A percentile compares a stretch with the other conserved stretches of the same genome.
Evolutionary conservation across 345 rosid genomes (phyloP).

Genomic region (Diplotaxis tenuifolia): DNA sequence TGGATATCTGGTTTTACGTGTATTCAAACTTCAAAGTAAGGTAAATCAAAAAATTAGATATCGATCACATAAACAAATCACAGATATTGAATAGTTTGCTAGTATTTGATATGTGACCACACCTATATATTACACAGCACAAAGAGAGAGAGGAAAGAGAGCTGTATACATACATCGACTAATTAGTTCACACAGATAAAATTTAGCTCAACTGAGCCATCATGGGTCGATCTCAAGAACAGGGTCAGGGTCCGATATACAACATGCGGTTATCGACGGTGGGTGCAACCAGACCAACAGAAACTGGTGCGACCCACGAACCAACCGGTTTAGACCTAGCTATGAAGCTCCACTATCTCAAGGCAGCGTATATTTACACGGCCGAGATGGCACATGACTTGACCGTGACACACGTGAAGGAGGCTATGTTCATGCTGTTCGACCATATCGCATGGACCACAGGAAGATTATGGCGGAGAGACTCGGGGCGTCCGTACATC

Average conservation of each 20-base stretch:
- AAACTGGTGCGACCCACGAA: constrained; percentile 40
- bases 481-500: constrained; percentile 58
- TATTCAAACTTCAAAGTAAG: too few species aligned
- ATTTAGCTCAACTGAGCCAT: not conserved
- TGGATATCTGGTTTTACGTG: too few species aligned
- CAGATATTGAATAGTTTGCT: too few species aligned
- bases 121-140: not conserved
- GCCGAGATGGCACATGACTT: constrained; percentile 47
- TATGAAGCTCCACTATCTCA: constrained; percentile 81
- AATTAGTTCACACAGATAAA: not conserved
- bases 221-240: constrained; percentile 28
- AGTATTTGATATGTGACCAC: too few species aligned
- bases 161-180: not conserved
- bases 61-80: too few species aligned
- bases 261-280: constrained; percentile 58
- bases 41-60: too few species aligned
- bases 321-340: constrained; percentile 59
- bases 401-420: constrained; percentile 47
- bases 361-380: constrained; percentile 50
- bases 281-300: constrained; percentile 48
- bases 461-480: constrained; percentile 53
- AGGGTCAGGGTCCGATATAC: constrained; percentile 42
- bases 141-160: too few species aligned
- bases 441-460: constrained; percentile 41
- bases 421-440: constrained; percentile 44